Evolutionary conservation across 805 yeast species (phyloP).

Genomic region (Ogataea saltuana): DNA sequence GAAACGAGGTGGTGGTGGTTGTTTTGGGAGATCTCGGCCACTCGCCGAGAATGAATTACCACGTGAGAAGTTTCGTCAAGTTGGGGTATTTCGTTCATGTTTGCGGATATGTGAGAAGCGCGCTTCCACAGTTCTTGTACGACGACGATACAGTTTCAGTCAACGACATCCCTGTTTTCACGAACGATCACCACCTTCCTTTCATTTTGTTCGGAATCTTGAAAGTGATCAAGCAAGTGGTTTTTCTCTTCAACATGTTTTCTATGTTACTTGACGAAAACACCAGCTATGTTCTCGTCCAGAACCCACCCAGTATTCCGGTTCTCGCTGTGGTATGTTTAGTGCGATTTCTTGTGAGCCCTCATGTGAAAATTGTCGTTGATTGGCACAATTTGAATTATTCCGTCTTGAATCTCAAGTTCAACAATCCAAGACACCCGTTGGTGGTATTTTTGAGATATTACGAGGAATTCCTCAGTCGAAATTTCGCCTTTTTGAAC

Average conservation of each 20-base stretch:
- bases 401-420: conserved; percentile 72
- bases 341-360: conserved; percentile 45
- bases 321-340: conserved; percentile 62
- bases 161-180: conserved; percentile 44
- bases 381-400: conserved; percentile 98
- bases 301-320: conserved; percentile 94
- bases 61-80: conserved; percentile 73
- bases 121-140: conserved; percentile 49
- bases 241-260: conserved; percentile 47
- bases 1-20: conserved; percentile 66
- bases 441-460: conserved; percentile 57
- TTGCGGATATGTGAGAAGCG: conserved; percentile 76
- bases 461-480: conserved; percentile 67
- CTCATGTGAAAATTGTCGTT: conserved; percentile 63
- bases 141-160: conserved; percentile 50
- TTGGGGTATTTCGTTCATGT: conserved; percentile 74
- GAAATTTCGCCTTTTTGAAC: conserved; percentile 63
- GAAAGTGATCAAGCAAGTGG: conserved; percentile 63
- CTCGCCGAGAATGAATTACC: conserved; percentile 93
- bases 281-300: conserved; percentile 69
- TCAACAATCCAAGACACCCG: conserved; percentile 53
- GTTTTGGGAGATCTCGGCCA: conserved; percentile 94
- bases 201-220: conserved; percentile 54
- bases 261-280: conserved; percentile 55
- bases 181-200: conserved; percentile 45